phyloP scores from a whole-genome alignment of 805 yeast genomes.

The Kluyveromyces starmeri region DNA sequence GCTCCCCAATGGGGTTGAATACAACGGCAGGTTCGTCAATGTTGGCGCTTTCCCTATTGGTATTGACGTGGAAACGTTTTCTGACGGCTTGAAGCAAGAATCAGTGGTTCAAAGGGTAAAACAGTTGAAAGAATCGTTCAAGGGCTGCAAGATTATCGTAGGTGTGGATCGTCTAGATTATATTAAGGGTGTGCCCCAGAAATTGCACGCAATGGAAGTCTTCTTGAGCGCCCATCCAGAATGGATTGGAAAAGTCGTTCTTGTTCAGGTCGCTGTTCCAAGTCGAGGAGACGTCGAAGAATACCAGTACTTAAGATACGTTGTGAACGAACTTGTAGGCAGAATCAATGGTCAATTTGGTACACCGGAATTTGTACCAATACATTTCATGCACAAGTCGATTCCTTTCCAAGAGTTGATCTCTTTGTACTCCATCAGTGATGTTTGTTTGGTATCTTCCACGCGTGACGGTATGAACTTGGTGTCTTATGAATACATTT shows the following conservation, averaged over 20 bases:
- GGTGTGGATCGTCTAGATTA: constrained; percentile 96
- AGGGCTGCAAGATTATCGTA: constrained; percentile 76
- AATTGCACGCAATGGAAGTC: constrained; percentile 90
- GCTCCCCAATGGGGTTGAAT: constrained; percentile 83
- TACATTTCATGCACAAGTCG: constrained; percentile 90
- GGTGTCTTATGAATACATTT: constrained; percentile 92
- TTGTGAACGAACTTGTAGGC: constrained; percentile 93
- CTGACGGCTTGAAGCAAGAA: constrained; percentile 61
- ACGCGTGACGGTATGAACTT: constrained; percentile 99
- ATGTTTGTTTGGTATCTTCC: constrained; percentile 85
- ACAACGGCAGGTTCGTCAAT: constrained; percentile 62
- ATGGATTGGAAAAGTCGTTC: constrained; percentile 94
- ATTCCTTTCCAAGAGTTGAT: constrained; percentile 87
- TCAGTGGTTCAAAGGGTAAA: constrained; percentile 58
- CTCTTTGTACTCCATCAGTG: constrained; percentile 75
- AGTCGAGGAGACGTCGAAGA: constrained; percentile 97
- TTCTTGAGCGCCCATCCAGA: constrained; percentile 90
- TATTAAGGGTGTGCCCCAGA: constrained; percentile 97
- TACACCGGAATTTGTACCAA: constrained; percentile 94
- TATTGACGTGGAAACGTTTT: constrained; percentile 86
- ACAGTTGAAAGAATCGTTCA: constrained; percentile 55
- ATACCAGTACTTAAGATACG: constrained; percentile 85
- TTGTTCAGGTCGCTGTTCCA: constrained; percentile 96
- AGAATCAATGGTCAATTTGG: constrained; percentile 95
- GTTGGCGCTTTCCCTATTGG: constrained; percentile 99